phyloP scores from a whole-genome alignment of 2,329 filamentous ascomycete species.

The Gremmenia infestans region DNA sequence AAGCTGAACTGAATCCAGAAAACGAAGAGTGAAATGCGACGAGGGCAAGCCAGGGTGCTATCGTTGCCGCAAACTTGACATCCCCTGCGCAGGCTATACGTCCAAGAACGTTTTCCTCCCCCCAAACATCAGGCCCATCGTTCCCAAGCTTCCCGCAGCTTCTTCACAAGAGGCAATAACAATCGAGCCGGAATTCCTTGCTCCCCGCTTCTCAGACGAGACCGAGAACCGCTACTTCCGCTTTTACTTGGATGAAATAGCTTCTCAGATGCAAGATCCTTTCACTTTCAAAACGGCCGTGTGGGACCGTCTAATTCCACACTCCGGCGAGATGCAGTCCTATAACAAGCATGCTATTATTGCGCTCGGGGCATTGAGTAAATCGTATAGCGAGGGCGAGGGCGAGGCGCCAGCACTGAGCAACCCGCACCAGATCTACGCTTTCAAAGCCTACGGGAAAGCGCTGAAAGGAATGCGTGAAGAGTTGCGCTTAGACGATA shows the following conservation, averaged over 20 bases:
- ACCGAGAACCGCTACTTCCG: conserved; percentile 5
- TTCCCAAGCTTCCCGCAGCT: background rate
- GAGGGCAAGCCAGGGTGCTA: conserved; percentile 5
- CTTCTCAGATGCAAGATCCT: conserved; percentile 1
- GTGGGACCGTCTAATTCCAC: conserved; percentile 9
- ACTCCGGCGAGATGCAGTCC: background rate
- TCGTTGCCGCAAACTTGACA: conserved; percentile 5
- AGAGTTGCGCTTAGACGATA: background rate
- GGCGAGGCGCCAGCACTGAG: background rate
- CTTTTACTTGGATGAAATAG: conserved; percentile 2
- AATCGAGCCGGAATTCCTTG: background rate
- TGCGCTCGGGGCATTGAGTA: conserved; percentile 9
- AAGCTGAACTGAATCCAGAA: conserved; percentile 1
- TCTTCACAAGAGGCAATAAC: too few species aligned
- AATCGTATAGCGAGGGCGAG: conserved; percentile 12
- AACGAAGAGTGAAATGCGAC: conserved; percentile 13
- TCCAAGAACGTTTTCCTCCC: background rate
- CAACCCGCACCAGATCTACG: conserved; percentile 1
- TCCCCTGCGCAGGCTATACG: conserved; percentile 11
- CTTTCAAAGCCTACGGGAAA: conserved; percentile 2
- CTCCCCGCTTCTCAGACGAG: conserved; percentile 1
- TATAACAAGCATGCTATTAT: conserved; percentile 8
- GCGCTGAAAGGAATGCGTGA: conserved; percentile 4
- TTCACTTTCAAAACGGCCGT: background rate
- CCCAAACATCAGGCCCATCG: background rate